Evolutionary conservation across 345 rosid genomes (phyloP).

Genomic region (Draba incana): DNA sequence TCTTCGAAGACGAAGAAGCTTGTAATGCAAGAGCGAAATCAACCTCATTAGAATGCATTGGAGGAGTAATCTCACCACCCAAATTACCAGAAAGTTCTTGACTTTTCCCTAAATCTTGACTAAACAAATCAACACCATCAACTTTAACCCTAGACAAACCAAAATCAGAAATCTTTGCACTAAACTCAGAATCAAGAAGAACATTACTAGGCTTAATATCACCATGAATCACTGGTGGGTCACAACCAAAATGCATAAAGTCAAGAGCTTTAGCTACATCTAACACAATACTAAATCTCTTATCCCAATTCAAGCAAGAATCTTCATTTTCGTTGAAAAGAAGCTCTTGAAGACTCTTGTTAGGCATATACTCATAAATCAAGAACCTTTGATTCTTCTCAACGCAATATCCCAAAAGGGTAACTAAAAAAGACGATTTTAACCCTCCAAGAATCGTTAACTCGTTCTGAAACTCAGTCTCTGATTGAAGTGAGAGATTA

Average conservation of each 20-base stretch:
- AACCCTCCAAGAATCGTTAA: conserved; percentile 88
- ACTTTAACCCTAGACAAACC: conserved; percentile 89
- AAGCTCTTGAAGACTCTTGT: conserved; percentile 84
- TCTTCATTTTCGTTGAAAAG: conserved; percentile 60
- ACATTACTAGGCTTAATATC: conserved; percentile 97
- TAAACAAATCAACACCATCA: conserved; percentile 82
- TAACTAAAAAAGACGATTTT: conserved; percentile 76
- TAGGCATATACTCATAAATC: conserved; percentile 95
- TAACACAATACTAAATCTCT: conserved; percentile 63
- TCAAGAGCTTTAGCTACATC: conserved; percentile 91
- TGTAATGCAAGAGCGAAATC: conserved; percentile 93
- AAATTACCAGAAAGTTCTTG: conserved; percentile 76
- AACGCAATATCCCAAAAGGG: conserved; percentile 83
- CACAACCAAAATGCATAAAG: conserved; percentile 83
- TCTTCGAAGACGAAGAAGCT: conserved; percentile 90
- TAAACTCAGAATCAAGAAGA: conserved; percentile 77
- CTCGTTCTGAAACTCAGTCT: conserved; percentile 96
- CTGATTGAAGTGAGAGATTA: conserved; percentile 61
- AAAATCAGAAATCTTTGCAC: conserved; percentile 90
- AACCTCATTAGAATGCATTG: conserved; percentile 61
- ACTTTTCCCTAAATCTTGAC: conserved; percentile 84
- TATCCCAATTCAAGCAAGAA: conserved; percentile 72
- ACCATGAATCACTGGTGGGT: conserved; percentile 96
- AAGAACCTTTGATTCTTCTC: conserved; percentile 75
- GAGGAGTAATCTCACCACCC: conserved; percentile 56